Evolutionary conservation across 2,329 filamentous ascomycete genomes (phyloP).

Genomic region (Daldinia sp.): DNA sequence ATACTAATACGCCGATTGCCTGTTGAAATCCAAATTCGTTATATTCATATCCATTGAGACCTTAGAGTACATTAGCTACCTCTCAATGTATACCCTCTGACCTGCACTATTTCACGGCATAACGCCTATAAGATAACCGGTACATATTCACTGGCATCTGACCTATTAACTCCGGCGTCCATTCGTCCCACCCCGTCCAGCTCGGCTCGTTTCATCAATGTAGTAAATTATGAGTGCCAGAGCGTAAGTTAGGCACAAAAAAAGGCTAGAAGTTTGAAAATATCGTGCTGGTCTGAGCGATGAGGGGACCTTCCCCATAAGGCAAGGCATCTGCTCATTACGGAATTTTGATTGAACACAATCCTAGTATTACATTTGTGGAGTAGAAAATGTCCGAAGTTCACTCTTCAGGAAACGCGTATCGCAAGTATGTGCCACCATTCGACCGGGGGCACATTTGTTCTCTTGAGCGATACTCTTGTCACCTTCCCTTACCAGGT

Average conservation of each 20-base stretch:
- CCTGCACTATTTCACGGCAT: neutral
- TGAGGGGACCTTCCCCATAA: neutral
- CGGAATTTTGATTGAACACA: neutral
- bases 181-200: neutral
- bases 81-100: neutral
- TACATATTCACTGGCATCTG: neutral
- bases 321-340: constrained; percentile 1
- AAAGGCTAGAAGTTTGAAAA: neutral
- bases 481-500: neutral
- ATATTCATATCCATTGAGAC: neutral
- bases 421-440: neutral
- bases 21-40: neutral
- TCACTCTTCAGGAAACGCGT: neutral
- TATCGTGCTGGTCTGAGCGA: neutral
- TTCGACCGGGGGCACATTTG: neutral
- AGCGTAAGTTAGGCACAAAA: neutral
- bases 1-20: neutral
- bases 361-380: neutral
- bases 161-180: neutral
- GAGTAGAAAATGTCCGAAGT: neutral
- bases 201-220: neutral
- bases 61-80: neutral
- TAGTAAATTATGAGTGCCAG: neutral
- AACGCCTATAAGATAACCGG: neutral
- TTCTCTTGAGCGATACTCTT: neutral